These are phyloP conservation scores for Talaromyces sp. DNA, from an alignment of 2,329 filamentous ascomycete genomes.

Conservation along the genomic window DNA sequence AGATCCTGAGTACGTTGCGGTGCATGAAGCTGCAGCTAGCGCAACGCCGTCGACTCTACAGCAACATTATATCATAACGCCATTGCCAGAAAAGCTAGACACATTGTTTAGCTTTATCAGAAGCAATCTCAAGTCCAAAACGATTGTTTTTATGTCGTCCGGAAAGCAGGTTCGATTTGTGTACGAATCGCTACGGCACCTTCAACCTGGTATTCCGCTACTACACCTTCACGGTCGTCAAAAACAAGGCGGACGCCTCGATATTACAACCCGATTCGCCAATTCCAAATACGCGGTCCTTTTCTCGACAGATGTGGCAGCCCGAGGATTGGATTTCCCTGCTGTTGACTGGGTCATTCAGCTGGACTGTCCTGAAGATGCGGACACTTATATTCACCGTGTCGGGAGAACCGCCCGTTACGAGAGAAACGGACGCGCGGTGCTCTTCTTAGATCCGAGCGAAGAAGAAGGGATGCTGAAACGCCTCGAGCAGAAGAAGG, in stretches of 20 bases:
- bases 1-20: conserved; percentile 91
- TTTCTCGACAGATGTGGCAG: conserved; percentile 93
- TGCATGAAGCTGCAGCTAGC: conserved; percentile 75
- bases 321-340: conserved; percentile 90
- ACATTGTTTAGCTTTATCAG: conserved; percentile 91
- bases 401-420: conserved; percentile 94
- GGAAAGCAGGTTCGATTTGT: conserved; percentile 96
- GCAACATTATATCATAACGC: conserved; percentile 86
- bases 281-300: conserved; percentile 79
- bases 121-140: conserved; percentile 86
- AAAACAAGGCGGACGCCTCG: conserved; percentile 82
- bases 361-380: conserved; percentile 92
- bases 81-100: conserved; percentile 83
- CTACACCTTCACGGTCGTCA: conserved; percentile 92
- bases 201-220: conserved; percentile 90
- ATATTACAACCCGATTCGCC: conserved; percentile 82
- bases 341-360: conserved; percentile 99
- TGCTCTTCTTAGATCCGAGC: conserved; percentile 86
- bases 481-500: conserved; percentile 80
- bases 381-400: conserved; percentile 95
- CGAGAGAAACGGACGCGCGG: conserved; percentile 79
- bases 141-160: conserved; percentile 90
- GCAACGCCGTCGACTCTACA: conserved; percentile 82
- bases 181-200: conserved; percentile 86
- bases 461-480: conserved; percentile 91